These are phyloP conservation scores for Neocucurbitaria cava DNA, from an alignment of 2,329 filamentous ascomycete genomes.

Conservation along the genomic window DNA sequence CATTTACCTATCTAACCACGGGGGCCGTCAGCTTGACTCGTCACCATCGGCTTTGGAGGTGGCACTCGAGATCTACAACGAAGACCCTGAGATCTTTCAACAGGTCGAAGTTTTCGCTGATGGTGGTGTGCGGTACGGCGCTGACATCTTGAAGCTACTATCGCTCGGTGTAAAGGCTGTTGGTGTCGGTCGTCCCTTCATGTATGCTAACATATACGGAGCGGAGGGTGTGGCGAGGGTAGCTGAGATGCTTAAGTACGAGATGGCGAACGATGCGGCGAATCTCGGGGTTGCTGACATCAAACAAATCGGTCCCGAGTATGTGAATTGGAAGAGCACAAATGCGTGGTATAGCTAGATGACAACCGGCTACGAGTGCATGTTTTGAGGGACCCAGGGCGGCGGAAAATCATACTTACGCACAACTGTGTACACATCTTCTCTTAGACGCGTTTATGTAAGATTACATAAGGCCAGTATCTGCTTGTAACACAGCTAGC, in stretches of 20 bases:
- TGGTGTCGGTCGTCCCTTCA: constrained; percentile 58
- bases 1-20: constrained; percentile 53
- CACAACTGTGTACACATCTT: too few species aligned
- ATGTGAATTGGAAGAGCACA: constrained; percentile 28
- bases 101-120: constrained; percentile 51
- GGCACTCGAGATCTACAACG: constrained; percentile 75
- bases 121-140: constrained; percentile 50
- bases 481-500: too few species aligned
- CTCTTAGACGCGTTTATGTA: too few species aligned
- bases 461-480: too few species aligned
- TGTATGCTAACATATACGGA: constrained; percentile 64
- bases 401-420: too few species aligned
- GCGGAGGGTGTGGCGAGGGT: constrained; percentile 67
- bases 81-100: constrained; percentile 49
- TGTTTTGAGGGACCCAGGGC: not conserved
- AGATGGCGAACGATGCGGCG: constrained; percentile 51
- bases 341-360: constrained; percentile 20
- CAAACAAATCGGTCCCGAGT: constrained; percentile 36
- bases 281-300: constrained; percentile 42
- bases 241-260: constrained; percentile 59
- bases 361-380: not conserved
- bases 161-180: constrained; percentile 50
- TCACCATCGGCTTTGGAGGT: constrained; percentile 75
- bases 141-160: constrained; percentile 49
- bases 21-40: constrained; percentile 52